Conservation (phyloP, 805 yeast genomes). For the Suhomyces tanzawaensis region DNA sequence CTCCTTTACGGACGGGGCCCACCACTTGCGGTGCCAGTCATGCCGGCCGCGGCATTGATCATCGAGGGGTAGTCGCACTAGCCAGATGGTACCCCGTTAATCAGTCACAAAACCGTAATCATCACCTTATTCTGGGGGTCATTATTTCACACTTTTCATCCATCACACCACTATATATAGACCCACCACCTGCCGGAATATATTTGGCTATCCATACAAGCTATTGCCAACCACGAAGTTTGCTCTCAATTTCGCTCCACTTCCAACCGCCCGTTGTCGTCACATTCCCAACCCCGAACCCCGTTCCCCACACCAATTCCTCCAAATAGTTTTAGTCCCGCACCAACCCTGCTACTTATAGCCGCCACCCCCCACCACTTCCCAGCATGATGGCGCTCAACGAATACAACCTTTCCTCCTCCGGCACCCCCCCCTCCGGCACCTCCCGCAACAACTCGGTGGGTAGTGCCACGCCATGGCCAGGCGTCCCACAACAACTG, state of each 20-base stretch:
- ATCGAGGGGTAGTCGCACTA: background rate
- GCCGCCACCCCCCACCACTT: too few relatives aligned
- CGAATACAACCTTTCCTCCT: conserved; percentile 1
- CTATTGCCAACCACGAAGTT: too few relatives aligned
- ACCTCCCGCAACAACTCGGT: background rate
- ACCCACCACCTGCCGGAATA: too few relatives aligned
- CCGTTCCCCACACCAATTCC: too few relatives aligned
- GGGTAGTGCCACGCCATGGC: background rate
- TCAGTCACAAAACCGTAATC: background rate
- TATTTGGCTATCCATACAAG: too few relatives aligned
- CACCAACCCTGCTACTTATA: too few relatives aligned
- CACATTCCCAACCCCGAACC: background rate
- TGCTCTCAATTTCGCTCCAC: background rate
- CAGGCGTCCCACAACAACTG: conserved; percentile 1
- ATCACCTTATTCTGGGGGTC: background rate
- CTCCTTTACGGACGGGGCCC: too few relatives aligned
- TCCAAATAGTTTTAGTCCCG: too few relatives aligned
- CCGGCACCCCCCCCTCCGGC: background rate
- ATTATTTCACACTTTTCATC: conserved; percentile 1
- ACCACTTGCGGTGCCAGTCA: too few relatives aligned
- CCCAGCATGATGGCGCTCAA: conserved; percentile 1
- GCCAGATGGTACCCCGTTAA: background rate
- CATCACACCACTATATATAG: conserved; percentile 1
- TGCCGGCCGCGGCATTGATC: too few relatives aligned
- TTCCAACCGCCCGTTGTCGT: background rate